A percentile compares a stretch with the other conserved stretches of the same genome.
Evolutionary conservation across 1,284 basidiomycete genomes (phyloP).

Genomic region (Rhizopogon hawkerae): DNA sequence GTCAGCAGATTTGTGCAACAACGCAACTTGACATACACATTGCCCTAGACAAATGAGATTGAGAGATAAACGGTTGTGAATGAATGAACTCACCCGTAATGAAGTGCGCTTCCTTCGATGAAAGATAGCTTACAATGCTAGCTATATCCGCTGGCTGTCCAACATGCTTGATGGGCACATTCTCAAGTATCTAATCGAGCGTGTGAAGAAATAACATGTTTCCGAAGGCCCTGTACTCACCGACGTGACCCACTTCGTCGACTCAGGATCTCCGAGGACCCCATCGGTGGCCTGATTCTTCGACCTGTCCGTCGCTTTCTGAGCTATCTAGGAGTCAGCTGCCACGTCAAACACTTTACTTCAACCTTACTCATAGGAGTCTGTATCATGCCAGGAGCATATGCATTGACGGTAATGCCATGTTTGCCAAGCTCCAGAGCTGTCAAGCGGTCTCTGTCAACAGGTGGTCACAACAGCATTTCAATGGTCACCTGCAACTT

Average conservation of each 20-base stretch:
- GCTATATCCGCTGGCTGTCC: constrained; percentile 3
- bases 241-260: too few species aligned
- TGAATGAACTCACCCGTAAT: constrained; percentile 23
- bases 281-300: too few species aligned
- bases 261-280: too few species aligned
- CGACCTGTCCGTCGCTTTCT: not conserved
- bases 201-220: not conserved
- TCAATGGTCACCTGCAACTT: constrained; percentile 12
- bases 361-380: constrained; percentile 3
- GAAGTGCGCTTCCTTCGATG: constrained; percentile 30
- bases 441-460: not conserved
- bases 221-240: too few species aligned
- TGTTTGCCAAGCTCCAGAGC: constrained; percentile 4
- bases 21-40: constrained; percentile 3
- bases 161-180: constrained; percentile 1
- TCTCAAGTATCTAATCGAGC: not conserved
- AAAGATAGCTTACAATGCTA: constrained; percentile 13
- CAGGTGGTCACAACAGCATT: not conserved
- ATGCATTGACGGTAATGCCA: constrained; percentile 4
- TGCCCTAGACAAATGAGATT: constrained; percentile 3
- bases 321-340: not conserved
- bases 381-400: constrained; percentile 3
- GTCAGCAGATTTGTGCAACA: not conserved
- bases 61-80: not conserved
- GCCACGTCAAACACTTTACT: not conserved